phyloP scores from a whole-genome alignment of 192 early-diverging fungal genomes.

The Coemansia aciculifera region DNA sequence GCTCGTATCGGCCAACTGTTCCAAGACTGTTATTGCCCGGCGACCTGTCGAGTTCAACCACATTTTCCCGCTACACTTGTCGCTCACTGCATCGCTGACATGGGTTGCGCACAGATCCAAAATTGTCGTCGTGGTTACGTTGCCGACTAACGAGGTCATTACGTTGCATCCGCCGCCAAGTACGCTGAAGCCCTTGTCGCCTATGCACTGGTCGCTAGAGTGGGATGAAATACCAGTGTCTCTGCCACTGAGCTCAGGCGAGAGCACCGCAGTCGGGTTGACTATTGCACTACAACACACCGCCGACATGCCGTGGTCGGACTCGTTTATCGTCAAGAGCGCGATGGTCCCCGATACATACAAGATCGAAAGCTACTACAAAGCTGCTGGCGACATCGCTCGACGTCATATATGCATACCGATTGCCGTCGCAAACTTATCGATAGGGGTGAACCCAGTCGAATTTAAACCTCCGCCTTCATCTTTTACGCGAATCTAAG shows the following conservation, averaged over 20 bases:
- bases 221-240: slow-evolving; percentile 28
- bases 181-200: slow-evolving; percentile 12
- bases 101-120: slow-evolving; percentile 29
- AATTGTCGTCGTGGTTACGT: slow-evolving; percentile 16
- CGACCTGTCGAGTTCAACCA: slow-evolving; percentile 38
- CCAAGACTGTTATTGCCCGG: background rate
- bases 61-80: slow-evolving; percentile 36
- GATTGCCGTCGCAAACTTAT: slow-evolving; percentile 8
- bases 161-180: slow-evolving; percentile 12
- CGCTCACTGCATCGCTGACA: slow-evolving; percentile 11
- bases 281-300: slow-evolving; percentile 15
- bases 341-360: slow-evolving; percentile 13
- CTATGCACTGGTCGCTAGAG: slow-evolving; percentile 33
- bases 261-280: slow-evolving; percentile 20
- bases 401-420: slow-evolving; percentile 14
- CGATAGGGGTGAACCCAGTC: slow-evolving; percentile 29
- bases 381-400: background rate
- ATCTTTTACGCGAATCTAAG: slow-evolving; percentile 27
- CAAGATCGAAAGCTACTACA: slow-evolving; percentile 23
- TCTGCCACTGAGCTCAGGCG: slow-evolving; percentile 48
- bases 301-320: slow-evolving; percentile 37
- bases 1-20: slow-evolving; percentile 16
- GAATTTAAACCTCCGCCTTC: slow-evolving; percentile 40
- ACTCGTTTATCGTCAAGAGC: slow-evolving; percentile 24
- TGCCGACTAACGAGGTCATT: slow-evolving; percentile 27